Base-by-base conservation (phyloP, 1,139 yeast species). In the Lodderomyces theae region DNA sequence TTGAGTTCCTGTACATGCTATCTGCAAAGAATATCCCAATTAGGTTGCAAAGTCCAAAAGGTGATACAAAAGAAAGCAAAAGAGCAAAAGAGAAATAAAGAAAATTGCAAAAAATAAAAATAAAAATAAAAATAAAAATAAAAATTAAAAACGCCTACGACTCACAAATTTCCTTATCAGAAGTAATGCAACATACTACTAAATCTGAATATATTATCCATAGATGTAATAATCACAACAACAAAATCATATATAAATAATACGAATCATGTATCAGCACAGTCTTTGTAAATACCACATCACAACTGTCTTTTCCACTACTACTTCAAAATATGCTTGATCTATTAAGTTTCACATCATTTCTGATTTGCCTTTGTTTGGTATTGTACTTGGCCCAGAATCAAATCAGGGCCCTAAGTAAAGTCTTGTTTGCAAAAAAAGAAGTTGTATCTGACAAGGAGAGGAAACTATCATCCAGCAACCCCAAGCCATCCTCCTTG, bases 241-340 rank as follows among this genome's bases (percentile, higher is more conserved):
- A n/a, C 17, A 12, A 29, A 18, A 16, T 30, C n/a, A 37, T 37
- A 37, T 37, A 37, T 26, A 33, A 28, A n/a, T 7, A 6, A 17
- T 15, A n/a, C 3, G 2, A 28, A 28, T 8, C 18, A 15, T 28
- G 31, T 6, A n/a, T n/a, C n/a, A n/a, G n/a, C n/a, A n/a, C n/a
- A n/a, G n/a, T n/a, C n/a, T n/a, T n/a, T n/a, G n/a, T n/a, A n/a
- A n/a, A n/a, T n/a, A n/a, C n/a, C n/a, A n/a, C n/a, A n/a, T n/a
- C n/a, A n/a, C n/a, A n/a, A n/a, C n/a, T n/a, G n/a, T n/a, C n/a
- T n/a, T n/a, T n/a, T n/a, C 15, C 4, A n/a, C 29, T 13, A 13
- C 31, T 8, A 8, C 12, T 15, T 28, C 11, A 17, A 28, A 28
- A 15, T 18, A 28, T 28, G 31, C 8, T 5, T 15, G 18, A 28